These are phyloP conservation scores for Kernera saxatilis DNA, from an alignment of 345 rosid genomes.

Conservation along the genomic window DNA sequence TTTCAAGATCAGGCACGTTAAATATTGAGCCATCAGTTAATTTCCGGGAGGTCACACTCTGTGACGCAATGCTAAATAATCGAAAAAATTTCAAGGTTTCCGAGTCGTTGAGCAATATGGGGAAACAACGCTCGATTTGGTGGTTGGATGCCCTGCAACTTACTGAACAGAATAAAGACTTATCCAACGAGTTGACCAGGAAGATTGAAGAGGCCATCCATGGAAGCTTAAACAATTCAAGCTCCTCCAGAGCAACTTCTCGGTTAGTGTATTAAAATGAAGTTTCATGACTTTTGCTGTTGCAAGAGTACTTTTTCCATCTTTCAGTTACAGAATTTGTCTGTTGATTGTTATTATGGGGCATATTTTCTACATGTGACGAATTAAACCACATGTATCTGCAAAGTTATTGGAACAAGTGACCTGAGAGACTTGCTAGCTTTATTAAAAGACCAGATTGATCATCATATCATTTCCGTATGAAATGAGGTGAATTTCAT, in stretches of 20 bases:
- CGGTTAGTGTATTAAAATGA: constrained; percentile 38
- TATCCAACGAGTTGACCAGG: constrained; percentile 59
- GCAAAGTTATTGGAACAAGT: background rate
- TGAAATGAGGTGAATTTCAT: background rate
- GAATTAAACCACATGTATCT: background rate
- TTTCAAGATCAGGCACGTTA: background rate
- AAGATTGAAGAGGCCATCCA: constrained; percentile 82
- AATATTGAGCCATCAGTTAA: background rate
- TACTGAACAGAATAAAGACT: constrained; percentile 59
- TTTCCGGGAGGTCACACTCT: background rate
- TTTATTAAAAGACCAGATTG: background rate
- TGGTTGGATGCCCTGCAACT: constrained; percentile 81
- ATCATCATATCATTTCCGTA: background rate
- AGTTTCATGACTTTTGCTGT: background rate
- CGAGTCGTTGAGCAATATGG: constrained; percentile 38
- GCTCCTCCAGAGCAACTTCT: constrained; percentile 44
- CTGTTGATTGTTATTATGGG: background rate
- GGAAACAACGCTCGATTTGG: constrained; percentile 53
- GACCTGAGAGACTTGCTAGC: background rate
- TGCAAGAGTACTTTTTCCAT: background rate
- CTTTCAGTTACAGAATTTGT: background rate
- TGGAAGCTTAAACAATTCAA: constrained; percentile 51
- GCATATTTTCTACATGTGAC: background rate
- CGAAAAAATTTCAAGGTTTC: constrained; percentile 47
- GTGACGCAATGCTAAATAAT: constrained; percentile 10